Base-by-base conservation (phyloP, 1,284 basidiomycete genomes). In the Thecaphora frezii region DNA sequence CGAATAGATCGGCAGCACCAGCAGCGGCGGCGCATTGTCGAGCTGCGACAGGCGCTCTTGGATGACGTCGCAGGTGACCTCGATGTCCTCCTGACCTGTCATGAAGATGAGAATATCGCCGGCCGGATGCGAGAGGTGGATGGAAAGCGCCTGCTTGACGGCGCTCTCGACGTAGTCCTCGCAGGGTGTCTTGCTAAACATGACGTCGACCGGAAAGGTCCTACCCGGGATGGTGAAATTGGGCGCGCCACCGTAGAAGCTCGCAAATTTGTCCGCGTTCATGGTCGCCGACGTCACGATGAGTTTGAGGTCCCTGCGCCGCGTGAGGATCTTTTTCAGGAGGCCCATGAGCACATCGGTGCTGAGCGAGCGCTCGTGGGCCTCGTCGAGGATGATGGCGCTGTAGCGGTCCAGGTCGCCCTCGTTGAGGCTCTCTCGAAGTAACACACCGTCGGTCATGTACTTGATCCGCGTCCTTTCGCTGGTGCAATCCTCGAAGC, bases 311-410 rank as follows among this genome's bases (percentile, higher is more conserved):
- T 97, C 94, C 1, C 86, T 72, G 40, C 96, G 87, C 58, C 86
- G 85, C 75, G 87, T 88, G 1, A 89, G 89, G 18, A 98, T 86
- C 61, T 85, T 84, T 76, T 86, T 86, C 23, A 86, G 76, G 16
- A 97, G 84, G 66, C 94, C 93, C 91, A 99, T 97, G 45, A 99
- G 88, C 68, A 98, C 93, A 81, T 99, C 96, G 33, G 96, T 98
- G 0, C 96, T 92, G 24, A 98, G 85, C 0, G 96, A 98, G 66
- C 96, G 88, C 82, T 98, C 96, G 83, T 99, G 96, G 7, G 92
- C 96, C 83, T 98, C 96, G 80, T 99, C 96, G 56, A 98, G 87
- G 71, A 99, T 97, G 80, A 98, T 91, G 18, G 93, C 96, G 30
- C 91, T 93, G 81, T 99, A 99, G 13, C 91, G 86, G 45, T 85